phyloP scores from a whole-genome alignment of 108 stramenopile genomes.

The Discostella stelligeroides region DNA sequence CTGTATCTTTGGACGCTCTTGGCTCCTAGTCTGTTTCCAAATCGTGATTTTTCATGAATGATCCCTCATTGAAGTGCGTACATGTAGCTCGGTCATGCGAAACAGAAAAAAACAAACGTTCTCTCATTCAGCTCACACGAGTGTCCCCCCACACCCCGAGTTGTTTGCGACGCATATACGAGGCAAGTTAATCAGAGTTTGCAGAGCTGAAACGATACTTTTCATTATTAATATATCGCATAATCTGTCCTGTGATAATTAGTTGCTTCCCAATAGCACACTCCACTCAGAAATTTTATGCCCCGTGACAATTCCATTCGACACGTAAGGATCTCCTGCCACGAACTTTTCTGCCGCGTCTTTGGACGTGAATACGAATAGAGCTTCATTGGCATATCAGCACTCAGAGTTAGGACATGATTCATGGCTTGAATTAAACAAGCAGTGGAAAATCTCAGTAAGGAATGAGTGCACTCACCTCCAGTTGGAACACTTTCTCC shows the following conservation, averaged over 20 bases:
- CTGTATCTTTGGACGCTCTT: conserved; percentile 93
- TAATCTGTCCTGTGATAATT: neutral
- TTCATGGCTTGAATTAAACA: neutral
- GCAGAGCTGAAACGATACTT: too few species aligned
- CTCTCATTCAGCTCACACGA: neutral
- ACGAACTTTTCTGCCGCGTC: conserved; percentile 73
- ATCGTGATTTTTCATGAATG: conserved; percentile 93
- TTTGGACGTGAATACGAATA: conserved; percentile 73
- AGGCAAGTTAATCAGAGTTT: too few species aligned
- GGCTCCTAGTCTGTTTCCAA: conserved; percentile 88
- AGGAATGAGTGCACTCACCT: conserved; percentile 19
- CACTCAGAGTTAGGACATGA: neutral
- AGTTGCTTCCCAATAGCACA: conserved; percentile 72
- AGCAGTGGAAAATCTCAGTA: neutral
- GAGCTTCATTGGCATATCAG: conserved; percentile 37
- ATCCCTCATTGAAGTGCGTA: too few species aligned
- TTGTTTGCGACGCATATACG: too few species aligned
- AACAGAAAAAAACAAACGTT: neutral
- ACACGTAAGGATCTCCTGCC: conserved; percentile 76
- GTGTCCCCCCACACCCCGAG: too few species aligned
- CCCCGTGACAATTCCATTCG: conserved; percentile 74
- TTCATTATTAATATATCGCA: neutral
- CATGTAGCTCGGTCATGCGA: neutral
- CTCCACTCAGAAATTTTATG: conserved; percentile 83
- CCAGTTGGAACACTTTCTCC: conserved; percentile 66